Evolutionary conservation across 2,329 filamentous ascomycete species (phyloP), one percentile per base, ranked within the genome.

Genomic region (Monosporascus sp.): DNA sequence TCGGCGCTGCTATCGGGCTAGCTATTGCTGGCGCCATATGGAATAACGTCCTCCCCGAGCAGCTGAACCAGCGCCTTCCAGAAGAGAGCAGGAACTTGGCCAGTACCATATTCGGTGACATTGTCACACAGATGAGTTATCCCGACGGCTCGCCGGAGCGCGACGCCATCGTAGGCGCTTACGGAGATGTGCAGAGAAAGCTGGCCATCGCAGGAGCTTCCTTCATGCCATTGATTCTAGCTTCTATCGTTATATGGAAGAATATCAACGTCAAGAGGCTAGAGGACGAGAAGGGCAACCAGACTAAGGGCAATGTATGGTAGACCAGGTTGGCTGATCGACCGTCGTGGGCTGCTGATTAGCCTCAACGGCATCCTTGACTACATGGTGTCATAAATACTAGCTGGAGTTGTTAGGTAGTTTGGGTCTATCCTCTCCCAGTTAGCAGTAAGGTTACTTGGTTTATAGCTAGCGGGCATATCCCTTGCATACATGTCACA

Each of bases 11-110:
- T 5, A 74, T 84, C 8, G 81, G 82, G 3, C 71, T 74, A 2
- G 79, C 81, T 35, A 76, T 87, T 53, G 80, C 82, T 1, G 80
- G 79, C 2, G 80, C 78, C 7, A 76, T 87, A 53, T 87, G 84
- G 84, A 81, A 78, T 11, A 78, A 78, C 57, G 65, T 76, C 9
- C 68, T 82, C 50, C 75, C 74, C 16, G 56, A 54, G 11, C 68
- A 74, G 24, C 67, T 82, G 3, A 50, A 63, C 44, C 57, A 68
- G 14, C 65, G 68, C 40, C 69, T 82, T 0, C 78, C 79, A 1
- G 72, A 70, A 7, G 66, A 65, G 0, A 65, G 63, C 27, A 72
- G 74, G 63, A 59, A 64, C 9, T 61, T 69, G 16, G 57, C 64
- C 5, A 49, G 59, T 3, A 55, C 52, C 5, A 74, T 75, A 43